phyloP scores from a whole-genome alignment of 805 yeast genomes.

The Hyphopichia homilentoma region DNA sequence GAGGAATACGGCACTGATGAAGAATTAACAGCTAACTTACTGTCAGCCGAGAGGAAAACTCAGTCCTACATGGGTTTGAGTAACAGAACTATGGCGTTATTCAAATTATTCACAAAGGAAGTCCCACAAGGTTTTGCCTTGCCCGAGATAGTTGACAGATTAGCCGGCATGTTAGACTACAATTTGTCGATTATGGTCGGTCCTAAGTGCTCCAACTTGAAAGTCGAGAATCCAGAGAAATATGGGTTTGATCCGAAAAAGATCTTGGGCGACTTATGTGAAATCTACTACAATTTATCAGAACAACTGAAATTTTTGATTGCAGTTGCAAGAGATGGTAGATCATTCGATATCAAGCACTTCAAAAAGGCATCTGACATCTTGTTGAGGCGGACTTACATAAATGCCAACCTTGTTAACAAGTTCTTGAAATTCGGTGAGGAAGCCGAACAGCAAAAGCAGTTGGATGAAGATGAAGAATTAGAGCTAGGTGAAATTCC shows the following conservation, averaged over 20 bases:
- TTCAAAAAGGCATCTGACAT: constrained; percentile 72
- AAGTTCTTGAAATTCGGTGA: constrained; percentile 54
- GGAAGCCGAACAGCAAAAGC: constrained; percentile 58
- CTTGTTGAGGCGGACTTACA: constrained; percentile 51
- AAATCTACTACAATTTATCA: constrained; percentile 72
- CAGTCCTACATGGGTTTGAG: constrained; percentile 78
- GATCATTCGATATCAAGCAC: constrained; percentile 70
- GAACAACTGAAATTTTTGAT: constrained; percentile 59
- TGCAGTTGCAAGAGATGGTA: constrained; percentile 87
- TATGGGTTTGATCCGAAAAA: constrained; percentile 80
- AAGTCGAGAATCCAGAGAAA: constrained; percentile 77
- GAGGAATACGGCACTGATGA: constrained; percentile 52
- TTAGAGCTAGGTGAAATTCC: constrained; percentile 89
- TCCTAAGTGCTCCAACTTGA: constrained; percentile 85
- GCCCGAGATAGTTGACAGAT: constrained; percentile 86
- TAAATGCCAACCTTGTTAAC: constrained; percentile 46
- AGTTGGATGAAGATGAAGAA: constrained; percentile 76
- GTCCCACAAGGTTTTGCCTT: constrained; percentile 84
- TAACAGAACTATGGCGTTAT: constrained; percentile 74
- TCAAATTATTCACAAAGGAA: constrained; percentile 78
- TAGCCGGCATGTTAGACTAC: constrained; percentile 94
- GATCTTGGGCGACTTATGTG: constrained; percentile 63
- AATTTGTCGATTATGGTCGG: constrained; percentile 92
- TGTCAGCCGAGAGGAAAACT: constrained; percentile 70
- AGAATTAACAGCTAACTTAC: constrained; percentile 56